Percentiles rank a stretch among this genome's conserved stretches.
Conservation (phyloP, 768 basidiomycete genomes). For the Termitomyces eurrhizus region DNA sequence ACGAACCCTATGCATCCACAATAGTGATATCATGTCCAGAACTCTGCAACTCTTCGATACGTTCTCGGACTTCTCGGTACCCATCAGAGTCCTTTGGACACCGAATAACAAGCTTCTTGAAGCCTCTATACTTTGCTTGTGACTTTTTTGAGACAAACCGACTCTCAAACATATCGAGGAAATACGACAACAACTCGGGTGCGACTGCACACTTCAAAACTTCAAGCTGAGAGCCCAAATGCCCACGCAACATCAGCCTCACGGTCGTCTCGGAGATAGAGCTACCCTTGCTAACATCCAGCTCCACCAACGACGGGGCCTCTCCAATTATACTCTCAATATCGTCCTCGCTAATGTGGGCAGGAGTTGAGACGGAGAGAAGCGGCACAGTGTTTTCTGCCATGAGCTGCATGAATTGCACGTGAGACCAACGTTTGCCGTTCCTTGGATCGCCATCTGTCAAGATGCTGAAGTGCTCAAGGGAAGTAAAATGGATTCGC, state of each 20-base stretch:
- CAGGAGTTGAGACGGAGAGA: neutral
- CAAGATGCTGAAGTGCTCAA: slow-evolving; percentile 6
- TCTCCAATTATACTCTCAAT: slow-evolving; percentile 14
- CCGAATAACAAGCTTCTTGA: slow-evolving; percentile 8
- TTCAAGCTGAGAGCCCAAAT: slow-evolving; percentile 5
- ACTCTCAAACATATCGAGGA: slow-evolving; percentile 16
- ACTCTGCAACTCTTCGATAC: slow-evolving; percentile 4
- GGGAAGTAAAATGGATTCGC: slow-evolving; percentile 1
- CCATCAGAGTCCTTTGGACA: slow-evolving; percentile 3
- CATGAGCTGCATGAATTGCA: slow-evolving; percentile 4
- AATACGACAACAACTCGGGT: slow-evolving; percentile 2
- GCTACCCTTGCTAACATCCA: slow-evolving; percentile 9
- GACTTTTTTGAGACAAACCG: slow-evolving; percentile 8
- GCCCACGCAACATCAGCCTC: slow-evolving; percentile 9
- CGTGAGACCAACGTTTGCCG: slow-evolving; percentile 7
- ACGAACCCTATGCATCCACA: neutral
- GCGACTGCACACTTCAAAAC: slow-evolving; percentile 9
- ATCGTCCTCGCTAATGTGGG: slow-evolving; percentile 3
- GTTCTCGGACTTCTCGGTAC: slow-evolving; percentile 1
- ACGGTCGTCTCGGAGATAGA: slow-evolving; percentile 9
- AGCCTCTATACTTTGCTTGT: slow-evolving; percentile 7
- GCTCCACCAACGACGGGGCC: slow-evolving; percentile 7
- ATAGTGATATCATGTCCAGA: slow-evolving; percentile 6
- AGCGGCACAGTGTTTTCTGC: neutral
- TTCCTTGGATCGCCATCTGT: neutral